These are phyloP conservation scores for Lepidium africanum DNA, from an alignment of 345 rosid species.

Conservation along the genomic window DNA sequence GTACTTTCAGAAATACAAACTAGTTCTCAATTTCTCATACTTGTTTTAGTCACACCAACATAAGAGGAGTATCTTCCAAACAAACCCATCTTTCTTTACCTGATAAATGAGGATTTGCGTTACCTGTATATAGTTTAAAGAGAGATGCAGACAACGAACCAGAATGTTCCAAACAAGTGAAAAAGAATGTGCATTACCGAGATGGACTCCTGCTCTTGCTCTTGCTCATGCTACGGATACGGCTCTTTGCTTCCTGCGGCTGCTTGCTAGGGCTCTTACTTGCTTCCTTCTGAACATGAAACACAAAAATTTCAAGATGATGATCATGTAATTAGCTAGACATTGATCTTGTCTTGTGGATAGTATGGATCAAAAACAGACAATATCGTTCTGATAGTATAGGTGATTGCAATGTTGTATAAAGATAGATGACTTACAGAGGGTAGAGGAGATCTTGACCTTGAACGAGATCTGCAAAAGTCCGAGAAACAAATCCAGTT, in stretches of 20 bases:
- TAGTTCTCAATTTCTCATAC: background rate
- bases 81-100: background rate
- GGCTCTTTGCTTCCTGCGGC: constrained; percentile 67
- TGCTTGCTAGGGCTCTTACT: constrained; percentile 72
- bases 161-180: background rate
- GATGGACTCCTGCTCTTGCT: constrained; percentile 69
- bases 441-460: constrained; percentile 90
- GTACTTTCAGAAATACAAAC: constrained; percentile 1
- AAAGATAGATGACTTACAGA: constrained; percentile 71
- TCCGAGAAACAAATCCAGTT: constrained; percentile 87
- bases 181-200: constrained; percentile 33
- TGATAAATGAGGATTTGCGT: background rate
- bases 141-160: background rate
- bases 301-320: background rate
- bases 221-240: constrained; percentile 39
- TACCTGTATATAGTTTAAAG: constrained; percentile 7
- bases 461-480: constrained; percentile 98
- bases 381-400: background rate
- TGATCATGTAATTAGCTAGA: background rate
- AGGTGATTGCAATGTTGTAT: background rate
- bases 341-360: background rate
- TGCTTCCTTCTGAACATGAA: constrained; percentile 45
- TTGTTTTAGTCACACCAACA: background rate
- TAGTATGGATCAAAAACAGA: background rate
- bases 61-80: background rate